Conservation (phyloP, 164 flowering plant genomes). For the Nymphaea thermarum region DNA sequence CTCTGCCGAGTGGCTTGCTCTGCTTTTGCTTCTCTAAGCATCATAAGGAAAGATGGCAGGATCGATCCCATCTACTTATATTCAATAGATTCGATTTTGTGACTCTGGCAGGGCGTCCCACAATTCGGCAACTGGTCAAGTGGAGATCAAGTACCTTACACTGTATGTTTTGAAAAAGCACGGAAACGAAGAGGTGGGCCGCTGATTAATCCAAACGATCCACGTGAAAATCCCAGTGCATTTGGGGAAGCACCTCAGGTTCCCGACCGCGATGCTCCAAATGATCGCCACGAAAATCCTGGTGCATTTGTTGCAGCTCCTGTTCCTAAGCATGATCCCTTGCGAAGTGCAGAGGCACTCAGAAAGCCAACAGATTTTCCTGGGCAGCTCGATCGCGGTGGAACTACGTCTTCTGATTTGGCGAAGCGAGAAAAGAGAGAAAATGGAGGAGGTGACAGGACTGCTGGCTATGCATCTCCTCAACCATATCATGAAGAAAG, state of each 20-base stretch:
- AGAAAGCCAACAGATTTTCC: slow-evolving; percentile 23
- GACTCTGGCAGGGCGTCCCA: slow-evolving; percentile 49
- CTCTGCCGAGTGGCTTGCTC: too few relatives aligned
- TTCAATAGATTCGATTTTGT: too few relatives aligned
- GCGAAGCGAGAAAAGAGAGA: slow-evolving; percentile 1
- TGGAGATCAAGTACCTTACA: slow-evolving; percentile 68
- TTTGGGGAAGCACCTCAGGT: slow-evolving; percentile 9
- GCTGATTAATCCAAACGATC: slow-evolving; percentile 71
- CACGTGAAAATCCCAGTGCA: slow-evolving; percentile 49
- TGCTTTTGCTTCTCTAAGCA: too few relatives aligned
- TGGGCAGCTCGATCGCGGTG: slow-evolving; percentile 16
- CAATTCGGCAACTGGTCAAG: slow-evolving; percentile 84
- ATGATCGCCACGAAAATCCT: too few relatives aligned
- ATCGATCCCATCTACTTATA: too few relatives aligned
- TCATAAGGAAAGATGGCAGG: too few relatives aligned
- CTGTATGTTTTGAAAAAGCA: slow-evolving; percentile 77
- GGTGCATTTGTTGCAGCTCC: too few relatives aligned
- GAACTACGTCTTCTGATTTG: slow-evolving; percentile 13
- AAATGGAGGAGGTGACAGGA: slow-evolving; percentile 26
- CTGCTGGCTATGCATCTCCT: slow-evolving; percentile 32
- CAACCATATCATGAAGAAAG: slow-evolving; percentile 25
- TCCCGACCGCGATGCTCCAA: too few relatives aligned
- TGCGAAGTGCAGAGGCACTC: neutral
- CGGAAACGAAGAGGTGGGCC: slow-evolving; percentile 49
- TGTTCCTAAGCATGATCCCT: slow-evolving; percentile 6